These are phyloP conservation scores for Saccharomyces mikatae DNA, from an alignment of 805 yeast genomes.

Conservation along the genomic window DNA sequence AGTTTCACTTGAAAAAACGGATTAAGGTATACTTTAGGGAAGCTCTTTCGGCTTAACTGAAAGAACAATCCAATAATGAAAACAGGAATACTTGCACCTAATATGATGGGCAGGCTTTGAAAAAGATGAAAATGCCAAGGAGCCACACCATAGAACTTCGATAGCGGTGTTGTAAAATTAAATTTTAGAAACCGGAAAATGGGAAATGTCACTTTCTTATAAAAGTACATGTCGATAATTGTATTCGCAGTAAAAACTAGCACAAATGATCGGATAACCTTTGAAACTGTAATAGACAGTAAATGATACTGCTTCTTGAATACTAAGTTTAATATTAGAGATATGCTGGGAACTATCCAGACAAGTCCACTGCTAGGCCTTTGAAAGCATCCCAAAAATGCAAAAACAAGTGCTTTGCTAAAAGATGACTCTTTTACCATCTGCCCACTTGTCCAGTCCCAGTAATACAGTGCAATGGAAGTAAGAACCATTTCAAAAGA, in stretches of 20 bases:
- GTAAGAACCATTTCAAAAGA: constrained; percentile 71
- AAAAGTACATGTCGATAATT: constrained; percentile 52
- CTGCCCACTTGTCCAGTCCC: constrained; percentile 52
- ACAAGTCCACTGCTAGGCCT: constrained; percentile 79
- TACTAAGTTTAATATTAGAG: constrained; percentile 16
- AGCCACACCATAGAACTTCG: constrained; percentile 77
- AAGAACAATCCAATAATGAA: constrained; percentile 38
- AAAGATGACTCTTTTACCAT: constrained; percentile 16
- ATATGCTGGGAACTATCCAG: constrained; percentile 60
- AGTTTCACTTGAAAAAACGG: constrained; percentile 23
- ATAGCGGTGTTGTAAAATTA: constrained; percentile 63
- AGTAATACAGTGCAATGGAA: constrained; percentile 52
- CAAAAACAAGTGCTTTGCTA: constrained; percentile 40
- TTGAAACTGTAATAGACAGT: constrained; percentile 14
- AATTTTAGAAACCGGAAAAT: constrained; percentile 63
- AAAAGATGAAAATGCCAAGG: constrained; percentile 77
- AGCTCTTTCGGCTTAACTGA: constrained; percentile 9
- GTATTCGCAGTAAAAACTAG: constrained; percentile 33
- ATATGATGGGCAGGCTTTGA: constrained; percentile 75
- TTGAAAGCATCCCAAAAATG: constrained; percentile 56
- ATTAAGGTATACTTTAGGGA: background rate
- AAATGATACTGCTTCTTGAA: constrained; percentile 4
- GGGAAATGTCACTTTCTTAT: constrained; percentile 52
- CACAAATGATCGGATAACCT: constrained; percentile 13
- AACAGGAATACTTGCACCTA: constrained; percentile 60